A percentile compares a stretch with the other conserved stretches of the same genome.
Evolutionary conservation across 2,329 filamentous ascomycete genomes (phyloP).

Genomic region (Fusarium sulawesiense): DNA sequence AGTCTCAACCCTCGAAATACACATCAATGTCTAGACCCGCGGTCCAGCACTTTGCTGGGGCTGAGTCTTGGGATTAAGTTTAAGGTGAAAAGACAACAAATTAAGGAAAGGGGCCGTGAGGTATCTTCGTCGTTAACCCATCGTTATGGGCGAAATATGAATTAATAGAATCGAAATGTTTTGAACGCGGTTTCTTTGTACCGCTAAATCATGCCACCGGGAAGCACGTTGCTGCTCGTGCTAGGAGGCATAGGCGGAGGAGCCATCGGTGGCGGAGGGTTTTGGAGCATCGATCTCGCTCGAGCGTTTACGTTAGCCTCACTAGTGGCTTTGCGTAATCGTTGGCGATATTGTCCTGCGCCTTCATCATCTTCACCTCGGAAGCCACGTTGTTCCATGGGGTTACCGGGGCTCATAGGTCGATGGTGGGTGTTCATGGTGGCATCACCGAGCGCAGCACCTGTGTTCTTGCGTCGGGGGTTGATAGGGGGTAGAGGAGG

Average conservation of each 20-base stretch:
- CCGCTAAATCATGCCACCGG: constrained; percentile 61
- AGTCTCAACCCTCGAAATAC: constrained; percentile 30
- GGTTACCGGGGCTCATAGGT: constrained; percentile 37
- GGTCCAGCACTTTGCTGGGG: neutral
- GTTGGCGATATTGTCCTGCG: constrained; percentile 51
- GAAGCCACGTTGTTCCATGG: constrained; percentile 47
- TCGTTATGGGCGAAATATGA: constrained; percentile 20
- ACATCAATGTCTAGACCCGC: constrained; percentile 14
- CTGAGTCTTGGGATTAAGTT: constrained; percentile 26
- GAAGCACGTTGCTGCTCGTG: constrained; percentile 49
- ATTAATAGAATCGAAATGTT: constrained; percentile 35
- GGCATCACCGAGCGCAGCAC: constrained; percentile 49
- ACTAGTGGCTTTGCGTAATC: constrained; percentile 57
- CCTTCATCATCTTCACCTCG: constrained; percentile 56
- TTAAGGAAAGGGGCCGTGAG: constrained; percentile 34
- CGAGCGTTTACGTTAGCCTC: constrained; percentile 53
- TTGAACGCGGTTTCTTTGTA: constrained; percentile 11
- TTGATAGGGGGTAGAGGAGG: constrained; percentile 70
- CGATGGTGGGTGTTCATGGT: constrained; percentile 31
- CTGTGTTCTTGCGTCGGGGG: constrained; percentile 62
- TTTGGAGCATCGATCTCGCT: constrained; percentile 44
- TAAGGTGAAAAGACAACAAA: constrained; percentile 2
- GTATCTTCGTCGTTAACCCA: constrained; percentile 42
- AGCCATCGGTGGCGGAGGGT: constrained; percentile 41
- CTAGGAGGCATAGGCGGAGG: constrained; percentile 46